Evolutionary conservation across 1,139 yeast genomes (phyloP).

Genomic region (Hansenula sp.): DNA sequence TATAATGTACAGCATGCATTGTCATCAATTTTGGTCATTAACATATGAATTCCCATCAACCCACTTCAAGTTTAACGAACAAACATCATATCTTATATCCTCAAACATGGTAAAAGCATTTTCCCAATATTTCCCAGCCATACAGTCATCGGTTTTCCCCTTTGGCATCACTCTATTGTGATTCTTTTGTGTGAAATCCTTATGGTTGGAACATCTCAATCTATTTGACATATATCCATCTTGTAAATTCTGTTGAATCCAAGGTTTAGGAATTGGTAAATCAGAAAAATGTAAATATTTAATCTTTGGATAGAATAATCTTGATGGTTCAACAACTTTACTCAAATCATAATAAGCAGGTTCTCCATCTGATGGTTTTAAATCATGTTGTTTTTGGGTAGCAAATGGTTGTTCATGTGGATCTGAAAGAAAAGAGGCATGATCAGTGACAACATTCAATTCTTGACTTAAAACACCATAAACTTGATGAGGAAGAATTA

Average conservation of each 20-base stretch:
- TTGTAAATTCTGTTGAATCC: slow-evolving; percentile 28
- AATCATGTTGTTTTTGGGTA: slow-evolving; percentile 12
- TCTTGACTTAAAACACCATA: slow-evolving; percentile 43
- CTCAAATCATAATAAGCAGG: slow-evolving; percentile 20
- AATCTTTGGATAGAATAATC: slow-evolving; percentile 11
- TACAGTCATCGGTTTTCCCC: slow-evolving; percentile 12
- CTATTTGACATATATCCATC: slow-evolving; percentile 12
- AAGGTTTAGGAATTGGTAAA: slow-evolving; percentile 45
- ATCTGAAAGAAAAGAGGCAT: slow-evolving; percentile 24
- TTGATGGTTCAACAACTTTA: not conserved
- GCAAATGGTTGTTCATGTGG: slow-evolving; percentile 33
- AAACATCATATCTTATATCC: slow-evolving; percentile 16
- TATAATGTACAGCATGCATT: no score
- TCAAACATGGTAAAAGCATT: slow-evolving; percentile 10
- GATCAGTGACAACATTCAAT: slow-evolving; percentile 29
- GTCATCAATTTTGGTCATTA: not conserved
- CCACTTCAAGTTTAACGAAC: slow-evolving; percentile 8
- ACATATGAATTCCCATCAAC: not conserved
- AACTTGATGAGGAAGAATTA: slow-evolving; percentile 36
- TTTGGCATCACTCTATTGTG: slow-evolving; percentile 8
- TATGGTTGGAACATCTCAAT: slow-evolving; percentile 13
- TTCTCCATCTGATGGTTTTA: slow-evolving; percentile 1
- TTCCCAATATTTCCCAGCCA: slow-evolving; percentile 19
- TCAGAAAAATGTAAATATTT: slow-evolving; percentile 42
- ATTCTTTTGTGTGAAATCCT: slow-evolving; percentile 5